Base-by-base conservation (phyloP, 116 monocot species). In the Zostera marina region DNA sequence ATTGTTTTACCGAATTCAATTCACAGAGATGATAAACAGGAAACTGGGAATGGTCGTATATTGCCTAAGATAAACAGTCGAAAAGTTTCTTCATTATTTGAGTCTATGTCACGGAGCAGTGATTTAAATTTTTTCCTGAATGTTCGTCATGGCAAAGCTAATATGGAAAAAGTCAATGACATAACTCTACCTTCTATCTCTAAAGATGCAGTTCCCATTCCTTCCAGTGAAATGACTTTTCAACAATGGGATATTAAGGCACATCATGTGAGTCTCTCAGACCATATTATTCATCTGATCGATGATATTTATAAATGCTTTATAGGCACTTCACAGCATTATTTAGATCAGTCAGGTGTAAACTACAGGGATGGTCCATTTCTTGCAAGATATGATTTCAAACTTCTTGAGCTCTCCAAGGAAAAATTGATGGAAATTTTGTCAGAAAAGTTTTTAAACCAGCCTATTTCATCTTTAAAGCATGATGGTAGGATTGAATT, bases 41-140 rank as follows among this genome's bases (percentile, higher is more conserved):
- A 42, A 63, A 24, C 49, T 38, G 55, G 59, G 11, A 74, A 16
- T 51, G 57, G 60, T 57, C 52, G 65, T 9, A 38, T 32, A 17
- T 26, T 46, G 5, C 19, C 16, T 52, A 74, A 53, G 9, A 38
- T 49, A n/a, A 70, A 41, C 66, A 22, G 45, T 61, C 61, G 62
- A 59, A 84, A 78, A 55, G 48, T 54, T 51, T 75, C 82, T 43
- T 70, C 59, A 8, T 51, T 88, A 62, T 73, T 74, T 68, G 77
- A 69, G 47, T 72, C 75, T 20, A 79, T 66, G 66, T 77, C 87
- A 60, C 81, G 87, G 56, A 63, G 64, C 26, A 80, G 67, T 72
- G 84, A 84, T 76, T 74, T 94, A 19, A 76, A 70, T 49, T 88
- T 69, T 63, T 94, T 82, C 72, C 63, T 94, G 26, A 74, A 75